Evolutionary conservation across 495 filamentous ascomycete genomes (phyloP).

Genomic region (Pyrenula aspistea): DNA sequence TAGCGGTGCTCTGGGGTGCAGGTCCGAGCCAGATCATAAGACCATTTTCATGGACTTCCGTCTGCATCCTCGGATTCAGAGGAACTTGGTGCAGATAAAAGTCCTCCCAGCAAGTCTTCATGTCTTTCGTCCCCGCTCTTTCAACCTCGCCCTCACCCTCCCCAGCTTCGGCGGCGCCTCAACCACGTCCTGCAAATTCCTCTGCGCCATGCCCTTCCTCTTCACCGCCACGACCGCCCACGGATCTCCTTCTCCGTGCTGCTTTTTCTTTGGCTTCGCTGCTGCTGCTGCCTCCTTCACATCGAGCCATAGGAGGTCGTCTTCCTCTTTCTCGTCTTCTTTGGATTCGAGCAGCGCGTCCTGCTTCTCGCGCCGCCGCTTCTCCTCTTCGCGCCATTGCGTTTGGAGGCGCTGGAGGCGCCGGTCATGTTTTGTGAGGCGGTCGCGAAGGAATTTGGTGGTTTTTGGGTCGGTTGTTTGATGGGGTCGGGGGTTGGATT

Average conservation of each 20-base stretch:
- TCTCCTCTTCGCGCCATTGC: slow-evolving; percentile 67
- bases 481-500: slow-evolving; percentile 26
- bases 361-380: slow-evolving; percentile 33
- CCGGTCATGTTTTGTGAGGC: slow-evolving; percentile 69
- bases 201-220: slow-evolving; percentile 37
- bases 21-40: no score
- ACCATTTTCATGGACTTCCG: no score
- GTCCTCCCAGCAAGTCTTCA: no score
- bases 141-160: slow-evolving; percentile 55
- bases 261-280: slow-evolving; percentile 47
- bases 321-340: slow-evolving; percentile 49
- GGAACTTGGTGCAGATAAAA: no score
- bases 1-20: no score
- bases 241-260: slow-evolving; percentile 50
- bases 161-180: slow-evolving; percentile 69
- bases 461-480: slow-evolving; percentile 7
- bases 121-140: no score
- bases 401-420: slow-evolving; percentile 69
- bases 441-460: slow-evolving; percentile 27
- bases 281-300: slow-evolving; percentile 26
- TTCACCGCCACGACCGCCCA: slow-evolving; percentile 61
- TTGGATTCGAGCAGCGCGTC: slow-evolving; percentile 49
- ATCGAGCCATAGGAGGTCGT: slow-evolving; percentile 38
- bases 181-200: slow-evolving; percentile 63
- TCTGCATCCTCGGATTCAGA: no score